Percentiles rank a stretch among this genome's conserved stretches.
phyloP scores from a whole-genome alignment of 2,329 filamentous ascomycete species.

The Arthroderma sp. region DNA sequence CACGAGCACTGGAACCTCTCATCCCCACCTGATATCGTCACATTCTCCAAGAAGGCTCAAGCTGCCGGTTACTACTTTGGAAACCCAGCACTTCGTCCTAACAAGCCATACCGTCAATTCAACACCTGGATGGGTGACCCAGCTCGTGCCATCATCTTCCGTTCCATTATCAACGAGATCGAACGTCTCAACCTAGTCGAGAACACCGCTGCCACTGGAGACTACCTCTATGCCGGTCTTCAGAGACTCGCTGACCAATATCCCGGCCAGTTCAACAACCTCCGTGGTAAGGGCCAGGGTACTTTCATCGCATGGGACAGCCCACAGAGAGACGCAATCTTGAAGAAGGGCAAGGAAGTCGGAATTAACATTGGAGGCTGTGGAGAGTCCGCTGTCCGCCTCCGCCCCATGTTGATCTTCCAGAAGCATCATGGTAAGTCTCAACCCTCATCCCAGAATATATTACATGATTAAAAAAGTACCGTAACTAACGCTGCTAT shows the following conservation, averaged over 20 bases:
- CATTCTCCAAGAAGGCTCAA: constrained; percentile 91
- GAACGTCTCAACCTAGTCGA: constrained; percentile 62
- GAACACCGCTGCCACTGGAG: constrained; percentile 63
- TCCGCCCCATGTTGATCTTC: constrained; percentile 86
- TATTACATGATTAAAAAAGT: not conserved
- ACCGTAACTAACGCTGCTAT: constrained; percentile 11
- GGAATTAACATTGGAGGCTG: constrained; percentile 82
- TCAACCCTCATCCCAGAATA: not conserved
- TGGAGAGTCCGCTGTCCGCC: constrained; percentile 59
- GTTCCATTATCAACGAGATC: constrained; percentile 72
- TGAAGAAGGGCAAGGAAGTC: constrained; percentile 62
- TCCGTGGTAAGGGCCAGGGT: constrained; percentile 75
- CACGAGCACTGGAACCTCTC: constrained; percentile 85
- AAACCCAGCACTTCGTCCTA: constrained; percentile 65
- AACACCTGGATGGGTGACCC: constrained; percentile 98
- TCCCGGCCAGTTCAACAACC: constrained; percentile 65
- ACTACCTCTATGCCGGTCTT: constrained; percentile 62
- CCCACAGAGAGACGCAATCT: constrained; percentile 63
- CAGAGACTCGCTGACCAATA: constrained; percentile 55
- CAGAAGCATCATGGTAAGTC: constrained; percentile 64
- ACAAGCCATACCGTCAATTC: constrained; percentile 91
- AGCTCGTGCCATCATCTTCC: constrained; percentile 70
- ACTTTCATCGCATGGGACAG: constrained; percentile 91
- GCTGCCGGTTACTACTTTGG: constrained; percentile 87
- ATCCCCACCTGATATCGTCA: constrained; percentile 79